Conservation (phyloP, 73 alveolate species). For the Tetrahymena elliotti region DNA sequence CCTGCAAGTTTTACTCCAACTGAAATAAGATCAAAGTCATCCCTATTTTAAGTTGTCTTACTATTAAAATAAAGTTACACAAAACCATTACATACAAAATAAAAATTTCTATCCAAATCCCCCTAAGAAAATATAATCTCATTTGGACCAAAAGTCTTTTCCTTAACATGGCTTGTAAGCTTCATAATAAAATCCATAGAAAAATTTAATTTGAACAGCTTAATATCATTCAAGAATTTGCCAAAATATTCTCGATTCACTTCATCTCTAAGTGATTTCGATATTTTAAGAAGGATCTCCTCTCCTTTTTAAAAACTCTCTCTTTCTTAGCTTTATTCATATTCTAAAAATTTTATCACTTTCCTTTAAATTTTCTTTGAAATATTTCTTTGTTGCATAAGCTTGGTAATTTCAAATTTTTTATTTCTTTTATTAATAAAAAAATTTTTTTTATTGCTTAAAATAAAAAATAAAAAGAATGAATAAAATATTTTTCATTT, state of each 20-base stretch:
- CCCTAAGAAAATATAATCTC: background rate
- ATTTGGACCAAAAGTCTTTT: background rate
- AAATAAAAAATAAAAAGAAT: background rate
- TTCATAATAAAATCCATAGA: background rate
- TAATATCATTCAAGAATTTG: background rate
- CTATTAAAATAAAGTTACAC: background rate
- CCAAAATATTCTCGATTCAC: background rate
- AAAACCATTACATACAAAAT: background rate
- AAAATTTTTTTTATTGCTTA: background rate
- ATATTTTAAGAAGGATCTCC: background rate
- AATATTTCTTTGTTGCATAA: conserved; percentile 9
- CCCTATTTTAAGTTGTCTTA: background rate
- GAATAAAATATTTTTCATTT: conserved; percentile 35
- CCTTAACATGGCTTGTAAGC: background rate
- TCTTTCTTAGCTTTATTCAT: background rate
- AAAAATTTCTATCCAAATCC: background rate
- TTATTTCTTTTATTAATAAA: background rate
- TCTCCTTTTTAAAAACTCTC: background rate
- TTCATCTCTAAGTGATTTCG: background rate
- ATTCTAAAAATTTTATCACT: conserved; percentile 25
- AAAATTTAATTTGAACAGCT: background rate
- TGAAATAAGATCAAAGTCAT: background rate
- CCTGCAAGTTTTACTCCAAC: background rate
- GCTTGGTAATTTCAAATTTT: conserved; percentile 18
- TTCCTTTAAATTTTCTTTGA: conserved; percentile 6